phyloP scores from a whole-genome alignment of 75 land plant genomes.

The Sequoiadendron giganteum region DNA sequence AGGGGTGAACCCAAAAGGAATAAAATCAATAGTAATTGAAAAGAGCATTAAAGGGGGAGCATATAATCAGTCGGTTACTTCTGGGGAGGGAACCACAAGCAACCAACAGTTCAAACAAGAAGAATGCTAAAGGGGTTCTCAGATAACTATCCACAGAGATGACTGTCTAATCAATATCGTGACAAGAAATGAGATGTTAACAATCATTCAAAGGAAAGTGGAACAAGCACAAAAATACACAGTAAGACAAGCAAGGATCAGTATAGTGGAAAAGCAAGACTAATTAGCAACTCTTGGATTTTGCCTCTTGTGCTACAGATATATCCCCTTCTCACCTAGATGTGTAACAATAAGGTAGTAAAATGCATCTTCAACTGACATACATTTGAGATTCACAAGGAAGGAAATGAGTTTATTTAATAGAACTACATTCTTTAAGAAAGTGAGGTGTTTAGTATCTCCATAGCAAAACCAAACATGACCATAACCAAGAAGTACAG shows the following conservation, averaged over 20 bases:
- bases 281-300: no score
- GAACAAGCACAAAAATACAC: not conserved
- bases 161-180: not conserved
- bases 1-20: not conserved
- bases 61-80: no score
- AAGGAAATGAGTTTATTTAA: not conserved
- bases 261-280: not conserved
- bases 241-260: conserved; percentile 7
- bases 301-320: not conserved
- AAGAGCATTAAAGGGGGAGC: not conserved
- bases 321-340: not conserved
- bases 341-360: not conserved
- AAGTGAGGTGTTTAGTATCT: not conserved
- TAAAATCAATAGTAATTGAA: not conserved
- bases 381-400: not conserved
- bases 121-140: not conserved
- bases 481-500: not conserved
- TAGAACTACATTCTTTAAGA: not conserved
- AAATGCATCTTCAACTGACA: not conserved
- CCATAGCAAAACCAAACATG: not conserved
- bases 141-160: conserved; percentile 2
- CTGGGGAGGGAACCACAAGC: not conserved
- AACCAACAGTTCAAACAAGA: not conserved
- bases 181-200: not conserved
- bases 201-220: not conserved